Evolutionary conservation across 495 filamentous ascomycete genomes (phyloP), one percentile per base, ranked within the genome.

Genomic region (Penicillium soppii): DNA sequence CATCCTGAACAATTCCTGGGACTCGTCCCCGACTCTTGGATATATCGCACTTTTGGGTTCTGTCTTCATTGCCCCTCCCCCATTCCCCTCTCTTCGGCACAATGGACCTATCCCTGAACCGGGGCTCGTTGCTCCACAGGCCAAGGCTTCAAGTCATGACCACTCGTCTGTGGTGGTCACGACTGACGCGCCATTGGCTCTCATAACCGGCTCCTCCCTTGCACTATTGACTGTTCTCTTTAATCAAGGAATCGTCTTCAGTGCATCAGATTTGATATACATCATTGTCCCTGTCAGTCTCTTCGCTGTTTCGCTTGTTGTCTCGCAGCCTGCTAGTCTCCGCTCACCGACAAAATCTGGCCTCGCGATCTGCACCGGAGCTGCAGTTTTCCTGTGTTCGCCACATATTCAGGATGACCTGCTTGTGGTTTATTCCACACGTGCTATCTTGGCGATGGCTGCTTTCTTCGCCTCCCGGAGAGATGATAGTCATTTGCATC

Each of bases 21-120:
- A 68, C 39, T 43, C 56, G 10, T 56, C 65, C 9, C 66, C 71
- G 1, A 25, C 70, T 9, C 33, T 74, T 15, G 79, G 80, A 10
- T 82, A 83, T 52, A 25, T 70, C 2, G 68, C 73, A 5, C 62
- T 83, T 29, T 50, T 68, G 7, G 29, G 69, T 5, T 78, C 77
- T 0, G 52, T 76, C 5, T 72, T 80, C 38, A 58, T 70, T 20
- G 42, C 78, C 26, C 70, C 68, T 10, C 70, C 71, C 9, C 73
- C 76, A 13, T 74, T 78, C 35, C 66, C 62, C 10, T 49, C 45
- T 15, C 42, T 71, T 42, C 57, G 53, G 23, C 57, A 21, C 9
- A 41, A 57, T 27, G 59, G 59, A 9, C 53, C 65, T 19, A 59
- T 63, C 25, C 51, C 61, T 33, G 60, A 62, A 40, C 56, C 59